Evolutionary conservation across 2,329 filamentous ascomycete genomes (phyloP), one percentile per base, ranked within the genome.

Genomic region (Periconia sp.): DNA sequence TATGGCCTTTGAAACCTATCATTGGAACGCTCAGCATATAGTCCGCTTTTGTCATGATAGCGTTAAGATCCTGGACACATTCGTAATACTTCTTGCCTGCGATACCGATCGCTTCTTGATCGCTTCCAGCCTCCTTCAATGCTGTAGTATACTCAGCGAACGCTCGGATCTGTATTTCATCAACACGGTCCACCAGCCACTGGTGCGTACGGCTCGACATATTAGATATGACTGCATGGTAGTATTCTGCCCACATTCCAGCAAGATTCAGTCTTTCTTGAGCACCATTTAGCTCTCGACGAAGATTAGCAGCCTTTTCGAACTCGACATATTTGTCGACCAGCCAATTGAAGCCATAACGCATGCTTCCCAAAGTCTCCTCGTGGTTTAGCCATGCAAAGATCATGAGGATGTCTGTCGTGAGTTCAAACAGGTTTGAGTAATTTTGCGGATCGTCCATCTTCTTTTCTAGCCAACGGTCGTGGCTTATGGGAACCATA

Each of bases 401-500:
- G 8, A 57, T 40, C 0, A 6, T 10, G 5, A 48, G 11, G n/a
- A 55, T 48, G 10, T 60, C 52, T 1, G 36, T 19, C 19, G 50
- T 48, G n/a, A 57, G 22, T 21, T 58, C 53, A 10, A 51, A 43
- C 6, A 57, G 35, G 12, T 46, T 43, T 5, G 35, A 34, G 13
- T 48, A 50, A 19, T 58, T 57, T 17, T 46, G 39, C 11, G 55
- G 50, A 12, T 58, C 53, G 23, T 53, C 52, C 39, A 60, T 50
- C 17, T 40, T 48, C 23, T 46, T 50, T 13, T 55, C 45, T 11
- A 46, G 16, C 50, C 52, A 60, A 9, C 54, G 48, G 13, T 50
- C 45, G 23, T 39, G 40, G 9, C 36, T 52, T 17, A 60, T 41
- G 1, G 57, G 54, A 6, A 49, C 50, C 50, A 53, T 52, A 5